Base-by-base conservation (phyloP, 2,329 filamentous ascomycete genomes). In the Colletotrichum trifolii region DNA sequence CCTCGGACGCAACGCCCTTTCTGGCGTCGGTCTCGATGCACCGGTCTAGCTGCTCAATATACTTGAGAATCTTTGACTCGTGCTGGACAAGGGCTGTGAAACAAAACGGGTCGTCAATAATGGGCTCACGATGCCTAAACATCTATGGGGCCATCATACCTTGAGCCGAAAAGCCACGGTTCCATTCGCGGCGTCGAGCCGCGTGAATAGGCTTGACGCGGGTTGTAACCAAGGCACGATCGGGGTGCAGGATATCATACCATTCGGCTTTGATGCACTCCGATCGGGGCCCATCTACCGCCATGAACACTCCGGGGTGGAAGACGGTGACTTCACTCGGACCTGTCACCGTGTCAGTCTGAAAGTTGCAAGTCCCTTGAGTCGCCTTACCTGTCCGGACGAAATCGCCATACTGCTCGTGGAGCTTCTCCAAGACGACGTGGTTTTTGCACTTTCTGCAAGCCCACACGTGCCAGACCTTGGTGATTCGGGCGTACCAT, bases 381-480 rank as follows among this genome's bases (percentile, higher is more conserved):
- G 2, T 1, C 12, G 2, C 13, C 69, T 39, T 50, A 70, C 71
- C 71, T 7, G 70, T 73, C 25, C 72, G 68, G 39, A 74, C 66
- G n/a, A 73, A 69, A n/a, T 68, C 65, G 1, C 72, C 70, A 48
- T 73, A 73, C 47, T 71, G 9, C 34, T 67, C 50, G 38, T 71
- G 53, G 9, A 73, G 40, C 8, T 54, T n/a, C 12, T 70, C 64
- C 35, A 73, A 50, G 3, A 72, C 59, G 11, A 66, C 39, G 33
- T 72, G 68, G 40, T 73, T 73, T 38, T 60, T 67, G 11, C 68
- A 71, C 46, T 66, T 71, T 71, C 53, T 69, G 65, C 13, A 66
- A 46, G 52, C 62, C 69, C 68, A 73, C 4, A 78, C 64, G 39
- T 75, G 73, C 71, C 78, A 79, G 3, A 79, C 69, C 54, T 81